These are phyloP conservation scores for Phialemoniopsis sp. DNA, from an alignment of 2,329 filamentous ascomycete species.

Conservation along the genomic window DNA sequence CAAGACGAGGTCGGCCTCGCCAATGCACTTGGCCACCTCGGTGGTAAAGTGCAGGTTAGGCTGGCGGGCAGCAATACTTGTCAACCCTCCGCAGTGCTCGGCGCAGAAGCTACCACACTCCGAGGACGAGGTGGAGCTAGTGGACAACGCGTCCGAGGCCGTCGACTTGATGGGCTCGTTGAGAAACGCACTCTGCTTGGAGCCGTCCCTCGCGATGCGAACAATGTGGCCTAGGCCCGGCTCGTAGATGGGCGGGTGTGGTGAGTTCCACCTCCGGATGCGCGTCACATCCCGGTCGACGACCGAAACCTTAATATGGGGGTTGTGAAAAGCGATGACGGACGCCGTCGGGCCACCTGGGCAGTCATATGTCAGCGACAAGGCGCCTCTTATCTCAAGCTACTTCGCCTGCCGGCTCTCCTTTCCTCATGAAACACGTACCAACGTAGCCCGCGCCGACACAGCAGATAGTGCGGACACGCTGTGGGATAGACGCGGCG, in stretches of 20 bases:
- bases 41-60: conserved; percentile 74
- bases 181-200: conserved; percentile 35
- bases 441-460: conserved; percentile 74
- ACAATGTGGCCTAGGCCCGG: conserved; percentile 67
- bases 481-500: no score
- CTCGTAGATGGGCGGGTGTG: conserved; percentile 72
- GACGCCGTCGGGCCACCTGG: conserved; percentile 71
- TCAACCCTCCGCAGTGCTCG: conserved; percentile 7
- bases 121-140: conserved; percentile 20
- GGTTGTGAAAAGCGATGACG: conserved; percentile 70
- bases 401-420: no score
- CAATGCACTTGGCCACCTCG: conserved; percentile 56
- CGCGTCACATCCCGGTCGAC: conserved; percentile 64
- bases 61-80: conserved; percentile 35
- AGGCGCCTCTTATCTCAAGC: background rate
- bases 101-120: conserved; percentile 23
- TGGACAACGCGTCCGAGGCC: conserved; percentile 19
- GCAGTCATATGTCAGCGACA: background rate
- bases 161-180: conserved; percentile 27
- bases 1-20: conserved; percentile 68
- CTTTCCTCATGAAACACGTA: conserved; percentile 32
- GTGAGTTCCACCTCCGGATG: conserved; percentile 70
- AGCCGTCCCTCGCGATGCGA: conserved; percentile 57
- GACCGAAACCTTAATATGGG: conserved; percentile 67
- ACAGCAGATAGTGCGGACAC: conserved; percentile 61